Conservation (phyloP, 73 alveolate species). For the Diophrys appendiculata region DNA sequence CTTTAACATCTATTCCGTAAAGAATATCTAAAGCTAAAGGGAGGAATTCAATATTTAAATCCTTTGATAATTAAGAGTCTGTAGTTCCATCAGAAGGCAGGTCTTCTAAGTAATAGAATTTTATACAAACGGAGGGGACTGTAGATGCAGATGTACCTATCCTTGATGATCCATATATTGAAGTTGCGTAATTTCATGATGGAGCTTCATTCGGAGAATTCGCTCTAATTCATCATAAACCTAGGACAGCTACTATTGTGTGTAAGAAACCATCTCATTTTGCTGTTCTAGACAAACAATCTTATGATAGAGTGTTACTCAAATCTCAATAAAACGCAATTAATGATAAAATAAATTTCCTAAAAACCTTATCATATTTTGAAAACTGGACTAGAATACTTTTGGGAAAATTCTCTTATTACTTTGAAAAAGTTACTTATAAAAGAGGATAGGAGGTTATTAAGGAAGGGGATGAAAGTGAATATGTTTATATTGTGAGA, state of each 20-base stretch:
- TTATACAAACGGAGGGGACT: too few species aligned
- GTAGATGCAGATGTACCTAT: too few species aligned
- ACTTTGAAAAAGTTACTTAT: conserved; percentile 25
- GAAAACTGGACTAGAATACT: conserved; percentile 48
- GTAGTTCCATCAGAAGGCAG: too few species aligned
- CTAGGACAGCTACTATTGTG: conserved; percentile 56
- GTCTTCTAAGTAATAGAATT: too few species aligned
- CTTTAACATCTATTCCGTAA: too few species aligned
- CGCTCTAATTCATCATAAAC: conserved; percentile 51
- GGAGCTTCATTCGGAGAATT: conserved; percentile 70
- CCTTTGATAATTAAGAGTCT: too few species aligned
- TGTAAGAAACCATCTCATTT: conserved; percentile 45
- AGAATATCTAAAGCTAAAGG: too few species aligned
- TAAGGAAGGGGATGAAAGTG: conserved; percentile 63
- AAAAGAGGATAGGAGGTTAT: conserved; percentile 36
- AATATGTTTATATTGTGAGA: conserved; percentile 47
- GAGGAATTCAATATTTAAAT: too few species aligned
- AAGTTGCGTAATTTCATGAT: not conserved
- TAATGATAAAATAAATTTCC: conserved; percentile 50
- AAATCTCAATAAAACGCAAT: conserved; percentile 41
- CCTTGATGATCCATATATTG: not conserved
- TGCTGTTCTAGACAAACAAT: conserved; percentile 45
- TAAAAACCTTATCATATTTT: conserved; percentile 51
- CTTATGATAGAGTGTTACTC: conserved; percentile 38
- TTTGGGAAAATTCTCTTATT: conserved; percentile 43